Evolutionary conservation across 768 basidiomycete species (phyloP).

Genomic region (Lactifluus pinguis): DNA sequence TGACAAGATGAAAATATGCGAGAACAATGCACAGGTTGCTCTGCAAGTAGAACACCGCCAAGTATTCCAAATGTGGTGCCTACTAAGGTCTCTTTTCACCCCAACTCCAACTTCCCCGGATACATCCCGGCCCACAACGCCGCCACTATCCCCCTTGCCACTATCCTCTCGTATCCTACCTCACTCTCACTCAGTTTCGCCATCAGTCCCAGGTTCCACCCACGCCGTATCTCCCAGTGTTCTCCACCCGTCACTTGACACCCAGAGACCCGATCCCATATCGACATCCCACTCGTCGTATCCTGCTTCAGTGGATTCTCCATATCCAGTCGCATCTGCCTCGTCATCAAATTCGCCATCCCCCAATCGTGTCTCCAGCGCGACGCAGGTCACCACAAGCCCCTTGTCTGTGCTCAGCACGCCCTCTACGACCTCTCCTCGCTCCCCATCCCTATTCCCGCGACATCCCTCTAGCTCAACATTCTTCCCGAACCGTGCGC

Average conservation of each 20-base stretch:
- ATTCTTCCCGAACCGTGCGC: conserved; percentile 19
- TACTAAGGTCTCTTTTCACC: conserved; percentile 47
- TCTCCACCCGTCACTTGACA: conserved; percentile 8
- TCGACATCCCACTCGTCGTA: conserved; percentile 7
- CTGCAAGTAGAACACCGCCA: conserved; percentile 45
- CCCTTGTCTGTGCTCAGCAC: conserved; percentile 12
- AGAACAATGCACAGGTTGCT: conserved; percentile 53
- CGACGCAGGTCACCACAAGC: conserved; percentile 7
- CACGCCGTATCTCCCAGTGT: conserved; percentile 23
- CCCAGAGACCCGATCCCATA: conserved; percentile 24
- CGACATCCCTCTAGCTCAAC: conserved; percentile 16
- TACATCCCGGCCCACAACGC: conserved; percentile 23
- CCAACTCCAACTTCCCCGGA: conserved; percentile 31
- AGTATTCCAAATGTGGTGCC: conserved; percentile 58
- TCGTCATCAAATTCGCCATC: conserved; percentile 17
- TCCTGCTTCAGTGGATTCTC: conserved; percentile 4
- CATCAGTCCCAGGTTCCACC: conserved; percentile 27
- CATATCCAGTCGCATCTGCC: neutral
- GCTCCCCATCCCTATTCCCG: conserved; percentile 12
- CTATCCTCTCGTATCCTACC: conserved; percentile 22
- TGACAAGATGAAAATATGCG: conserved; percentile 42
- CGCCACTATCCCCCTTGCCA: conserved; percentile 22
- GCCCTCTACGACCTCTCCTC: conserved; percentile 8
- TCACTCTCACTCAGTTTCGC: conserved; percentile 37
- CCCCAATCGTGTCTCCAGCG: conserved; percentile 9